A percentile compares a stretch with the other conserved stretches of the same genome.
phyloP scores from a whole-genome alignment of 768 basidiomycete species.

The Mycena latifolia region DNA sequence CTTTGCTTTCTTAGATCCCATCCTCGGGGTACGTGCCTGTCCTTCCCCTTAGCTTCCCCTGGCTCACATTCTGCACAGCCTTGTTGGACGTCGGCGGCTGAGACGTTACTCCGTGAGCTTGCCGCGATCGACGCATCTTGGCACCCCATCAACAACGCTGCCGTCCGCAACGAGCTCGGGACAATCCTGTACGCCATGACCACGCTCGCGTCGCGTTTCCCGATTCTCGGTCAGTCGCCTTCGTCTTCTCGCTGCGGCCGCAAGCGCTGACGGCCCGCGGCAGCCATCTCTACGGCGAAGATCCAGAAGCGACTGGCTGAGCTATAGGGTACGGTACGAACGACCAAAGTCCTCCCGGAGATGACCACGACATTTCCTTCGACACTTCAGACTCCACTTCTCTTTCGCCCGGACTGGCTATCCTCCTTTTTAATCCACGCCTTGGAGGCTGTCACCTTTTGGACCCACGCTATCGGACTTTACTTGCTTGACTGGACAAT shows the following conservation, averaged over 20 bases:
- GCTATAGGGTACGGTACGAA: conserved; percentile 30
- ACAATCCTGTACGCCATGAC: conserved; percentile 75
- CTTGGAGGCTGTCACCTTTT: conserved; percentile 31
- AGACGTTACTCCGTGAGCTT: conserved; percentile 76
- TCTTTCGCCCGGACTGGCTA: conserved; percentile 33
- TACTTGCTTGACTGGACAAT: neutral
- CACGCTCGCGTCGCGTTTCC: conserved; percentile 69
- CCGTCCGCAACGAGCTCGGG: conserved; percentile 72
- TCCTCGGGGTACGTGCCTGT: conserved; percentile 71
- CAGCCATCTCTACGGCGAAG: conserved; percentile 39
- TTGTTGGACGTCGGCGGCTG: conserved; percentile 79
- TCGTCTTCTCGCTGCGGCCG: neutral
- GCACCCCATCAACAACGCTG: conserved; percentile 68
- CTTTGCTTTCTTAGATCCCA: conserved; percentile 80
- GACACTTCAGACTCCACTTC: conserved; percentile 17
- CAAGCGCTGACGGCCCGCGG: neutral
- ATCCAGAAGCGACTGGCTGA: conserved; percentile 41
- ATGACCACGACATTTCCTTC: conserved; percentile 32
- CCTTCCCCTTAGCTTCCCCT: conserved; percentile 15
- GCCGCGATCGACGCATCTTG: conserved; percentile 64
- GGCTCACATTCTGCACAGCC: conserved; percentile 54
- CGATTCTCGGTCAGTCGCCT: conserved; percentile 58
- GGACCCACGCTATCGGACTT: neutral
- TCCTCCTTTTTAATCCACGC: conserved; percentile 31
- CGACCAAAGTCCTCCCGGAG: conserved; percentile 35